Percentiles rank a stretch among this genome's conserved stretches.
Evolutionary conservation across 2,329 filamentous ascomycete genomes (phyloP).

Genomic region (Chaetoscypha palmicola): DNA sequence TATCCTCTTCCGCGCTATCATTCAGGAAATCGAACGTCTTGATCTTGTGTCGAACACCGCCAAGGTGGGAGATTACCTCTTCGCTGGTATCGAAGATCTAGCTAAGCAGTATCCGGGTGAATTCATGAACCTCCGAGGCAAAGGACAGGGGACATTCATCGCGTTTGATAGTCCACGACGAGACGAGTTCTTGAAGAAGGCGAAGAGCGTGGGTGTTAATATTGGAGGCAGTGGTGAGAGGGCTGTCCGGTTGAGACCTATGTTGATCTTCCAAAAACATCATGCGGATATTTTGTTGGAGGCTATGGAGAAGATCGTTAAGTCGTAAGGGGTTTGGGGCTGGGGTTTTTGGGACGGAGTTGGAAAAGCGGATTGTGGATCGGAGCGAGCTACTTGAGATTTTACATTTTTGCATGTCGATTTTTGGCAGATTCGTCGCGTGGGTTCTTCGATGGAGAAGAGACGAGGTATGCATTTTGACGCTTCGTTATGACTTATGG

Average conservation of each 20-base stretch:
- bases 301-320: conserved; percentile 54
- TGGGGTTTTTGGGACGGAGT: too few relatives aligned
- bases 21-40: conserved; percentile 64
- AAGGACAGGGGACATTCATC: conserved; percentile 72
- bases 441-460: too few relatives aligned
- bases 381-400: too few relatives aligned
- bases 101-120: conserved; percentile 59
- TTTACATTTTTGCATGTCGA: too few relatives aligned
- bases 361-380: too few relatives aligned
- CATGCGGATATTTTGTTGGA: conserved; percentile 83
- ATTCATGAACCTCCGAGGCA: conserved; percentile 67
- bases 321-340: conserved; percentile 26
- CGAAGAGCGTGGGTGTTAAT: conserved; percentile 67
- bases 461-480: too few relatives aligned
- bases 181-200: conserved; percentile 62
- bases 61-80: conserved; percentile 59
- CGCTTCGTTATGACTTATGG: too few relatives aligned
- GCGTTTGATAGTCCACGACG: conserved; percentile 68
- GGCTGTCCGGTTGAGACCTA: conserved; percentile 68
- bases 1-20: conserved; percentile 70
- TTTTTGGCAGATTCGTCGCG: too few relatives aligned
- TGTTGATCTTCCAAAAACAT: conserved; percentile 81
- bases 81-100: conserved; percentile 54
- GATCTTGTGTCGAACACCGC: conserved; percentile 61
- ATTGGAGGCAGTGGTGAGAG: conserved; percentile 66